Conservation (phyloP, 176 grass and related monocot species). For the Aegilops speltoides region DNA sequence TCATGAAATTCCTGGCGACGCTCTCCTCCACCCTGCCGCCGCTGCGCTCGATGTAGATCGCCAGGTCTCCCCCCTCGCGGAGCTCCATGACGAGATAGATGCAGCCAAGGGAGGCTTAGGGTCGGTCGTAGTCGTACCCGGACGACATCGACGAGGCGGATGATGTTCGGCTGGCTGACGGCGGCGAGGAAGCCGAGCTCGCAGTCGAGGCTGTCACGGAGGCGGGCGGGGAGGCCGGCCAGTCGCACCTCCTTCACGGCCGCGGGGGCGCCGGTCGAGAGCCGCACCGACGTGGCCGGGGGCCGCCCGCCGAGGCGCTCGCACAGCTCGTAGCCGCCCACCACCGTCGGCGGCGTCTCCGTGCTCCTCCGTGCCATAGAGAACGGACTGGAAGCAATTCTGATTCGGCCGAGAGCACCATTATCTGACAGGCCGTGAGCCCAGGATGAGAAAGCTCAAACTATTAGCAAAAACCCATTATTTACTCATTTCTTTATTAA, state of each 20-base stretch:
- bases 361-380: constrained; percentile 22
- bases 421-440: too few species aligned
- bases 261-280: constrained; percentile 22
- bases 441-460: too few species aligned
- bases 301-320: constrained; percentile 31
- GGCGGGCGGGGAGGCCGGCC: constrained; percentile 34
- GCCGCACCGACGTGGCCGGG: constrained; percentile 14
- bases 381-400: background rate
- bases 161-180: constrained; percentile 60
- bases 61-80: constrained; percentile 46
- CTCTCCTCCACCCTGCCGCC: constrained; percentile 41
- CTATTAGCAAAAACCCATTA: too few species aligned
- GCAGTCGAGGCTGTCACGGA: constrained; percentile 60
- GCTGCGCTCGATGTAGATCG: constrained; percentile 33
- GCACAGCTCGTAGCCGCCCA: constrained; percentile 44
- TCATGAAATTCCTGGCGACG: constrained; percentile 49
- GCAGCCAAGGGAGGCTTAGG: background rate
- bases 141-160: constrained; percentile 56
- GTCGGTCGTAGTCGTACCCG: background rate
- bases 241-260: constrained; percentile 63
- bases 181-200: constrained; percentile 54
- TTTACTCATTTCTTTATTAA: too few species aligned
- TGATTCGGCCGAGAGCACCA: too few species aligned
- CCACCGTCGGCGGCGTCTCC: background rate
- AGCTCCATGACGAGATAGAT: constrained; percentile 54